phyloP scores from a whole-genome alignment of 108 stramenopile genomes.

The Chaetoceros tenuissimus region DNA sequence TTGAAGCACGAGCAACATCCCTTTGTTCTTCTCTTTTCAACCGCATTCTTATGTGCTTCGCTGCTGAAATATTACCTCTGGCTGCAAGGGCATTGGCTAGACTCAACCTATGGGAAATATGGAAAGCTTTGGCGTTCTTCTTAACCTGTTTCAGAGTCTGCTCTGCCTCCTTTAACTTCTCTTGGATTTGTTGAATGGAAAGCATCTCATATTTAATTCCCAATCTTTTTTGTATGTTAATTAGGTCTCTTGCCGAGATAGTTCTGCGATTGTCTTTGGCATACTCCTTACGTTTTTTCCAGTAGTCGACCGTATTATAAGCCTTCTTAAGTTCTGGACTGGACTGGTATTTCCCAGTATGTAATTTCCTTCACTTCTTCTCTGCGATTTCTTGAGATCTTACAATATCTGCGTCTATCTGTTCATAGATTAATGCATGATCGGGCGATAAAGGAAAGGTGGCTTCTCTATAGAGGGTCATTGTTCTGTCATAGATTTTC shows the following conservation, averaged over 20 bases:
- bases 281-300: neutral
- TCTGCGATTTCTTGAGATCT: neutral
- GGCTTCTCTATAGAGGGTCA: neutral
- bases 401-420: neutral
- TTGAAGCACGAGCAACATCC: neutral
- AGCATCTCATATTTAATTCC: neutral
- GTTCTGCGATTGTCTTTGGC: neutral
- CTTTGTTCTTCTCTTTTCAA: neutral
- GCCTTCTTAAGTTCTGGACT: neutral
- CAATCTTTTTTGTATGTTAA: neutral
- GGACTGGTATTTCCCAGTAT: neutral
- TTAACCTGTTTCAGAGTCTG: too few species aligned
- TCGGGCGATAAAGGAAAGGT: neutral
- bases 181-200: neutral
- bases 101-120: too few species aligned
- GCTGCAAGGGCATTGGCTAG: too few species aligned
- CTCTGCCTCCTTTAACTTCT: neutral
- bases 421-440: neutral
- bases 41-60: neutral
- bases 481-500: neutral
- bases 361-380: neutral
- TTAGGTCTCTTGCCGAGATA: neutral
- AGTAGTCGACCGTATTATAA: neutral
- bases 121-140: too few species aligned
- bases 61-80: too few species aligned